Conservation (phyloP, 192 early-diverging fungal species). For the Coemansia sp. region DNA sequence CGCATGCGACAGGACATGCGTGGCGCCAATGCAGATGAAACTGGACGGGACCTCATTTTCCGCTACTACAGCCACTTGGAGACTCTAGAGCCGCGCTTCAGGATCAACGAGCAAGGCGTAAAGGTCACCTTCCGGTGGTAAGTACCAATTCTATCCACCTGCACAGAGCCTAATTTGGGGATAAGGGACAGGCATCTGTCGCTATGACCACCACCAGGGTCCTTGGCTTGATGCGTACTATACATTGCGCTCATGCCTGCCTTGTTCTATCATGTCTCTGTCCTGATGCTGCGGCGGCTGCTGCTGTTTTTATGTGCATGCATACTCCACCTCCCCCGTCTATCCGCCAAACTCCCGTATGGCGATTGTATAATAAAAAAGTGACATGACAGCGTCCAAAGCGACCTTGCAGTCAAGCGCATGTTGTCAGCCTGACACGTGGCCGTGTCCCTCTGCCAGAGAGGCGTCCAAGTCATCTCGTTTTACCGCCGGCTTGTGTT, state of each 20-base stretch:
- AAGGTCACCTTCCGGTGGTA: constrained; percentile 92
- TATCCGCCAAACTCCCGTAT: neutral
- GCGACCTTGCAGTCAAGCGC: constrained; percentile 3
- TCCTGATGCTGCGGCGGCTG: neutral
- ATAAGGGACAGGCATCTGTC: neutral
- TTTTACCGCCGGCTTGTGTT: neutral
- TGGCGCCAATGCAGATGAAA: constrained; percentile 91
- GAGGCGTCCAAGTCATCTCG: neutral
- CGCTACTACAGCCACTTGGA: constrained; percentile 97
- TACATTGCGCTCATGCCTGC: neutral
- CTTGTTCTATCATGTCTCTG: neutral
- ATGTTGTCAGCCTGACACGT: constrained; percentile 7
- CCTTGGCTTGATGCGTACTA: constrained; percentile 6
- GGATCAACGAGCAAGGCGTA: constrained; percentile 88
- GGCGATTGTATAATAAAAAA: neutral
- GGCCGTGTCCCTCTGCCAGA: neutral
- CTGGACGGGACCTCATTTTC: constrained; percentile 91
- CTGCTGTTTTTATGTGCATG: neutral
- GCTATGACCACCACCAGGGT: constrained; percentile 1
- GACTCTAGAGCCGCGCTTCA: constrained; percentile 88
- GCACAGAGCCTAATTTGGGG: constrained; percentile 9
- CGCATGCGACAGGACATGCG: constrained; percentile 93
- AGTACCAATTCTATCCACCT: constrained; percentile 10
- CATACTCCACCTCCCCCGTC: neutral
- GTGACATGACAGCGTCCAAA: neutral